Conservation (phyloP, 768 basidiomycete genomes). For the Obba rivulosa region DNA sequence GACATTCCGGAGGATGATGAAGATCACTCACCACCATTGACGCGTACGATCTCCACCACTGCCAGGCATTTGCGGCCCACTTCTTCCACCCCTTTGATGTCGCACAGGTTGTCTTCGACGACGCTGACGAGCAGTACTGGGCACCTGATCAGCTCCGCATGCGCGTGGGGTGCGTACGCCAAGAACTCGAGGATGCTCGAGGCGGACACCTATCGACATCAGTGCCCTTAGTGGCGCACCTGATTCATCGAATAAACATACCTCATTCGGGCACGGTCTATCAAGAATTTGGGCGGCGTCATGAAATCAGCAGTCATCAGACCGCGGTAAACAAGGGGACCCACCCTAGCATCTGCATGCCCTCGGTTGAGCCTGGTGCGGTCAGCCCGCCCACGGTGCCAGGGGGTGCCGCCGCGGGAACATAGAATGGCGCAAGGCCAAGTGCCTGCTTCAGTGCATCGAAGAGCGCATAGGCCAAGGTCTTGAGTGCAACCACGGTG, state of each 20-base stretch:
- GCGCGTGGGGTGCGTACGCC: slow-evolving; percentile 6
- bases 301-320: too few relatives aligned
- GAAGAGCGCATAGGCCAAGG: slow-evolving; percentile 11
- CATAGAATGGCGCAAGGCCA: slow-evolving; percentile 23
- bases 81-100: neutral
- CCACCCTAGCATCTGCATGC: slow-evolving; percentile 13
- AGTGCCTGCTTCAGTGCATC: slow-evolving; percentile 24
- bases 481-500: slow-evolving; percentile 15
- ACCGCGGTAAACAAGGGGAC: neutral
- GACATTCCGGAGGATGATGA: neutral
- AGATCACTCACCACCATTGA: slow-evolving; percentile 5
- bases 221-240: too few relatives aligned
- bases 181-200: slow-evolving; percentile 10
- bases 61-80: neutral
- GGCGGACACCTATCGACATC: slow-evolving; percentile 1
- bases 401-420: slow-evolving; percentile 23
- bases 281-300: too few relatives aligned
- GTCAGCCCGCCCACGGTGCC: slow-evolving; percentile 26
- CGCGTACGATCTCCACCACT: slow-evolving; percentile 1
- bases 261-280: too few relatives aligned
- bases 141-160: slow-evolving; percentile 6
- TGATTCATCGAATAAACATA: too few relatives aligned
- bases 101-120: slow-evolving; percentile 8
- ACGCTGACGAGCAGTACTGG: slow-evolving; percentile 6
- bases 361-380: slow-evolving; percentile 15